phyloP scores from a whole-genome alignment of 495 filamentous ascomycete species.

The Penicillium ucsense region DNA sequence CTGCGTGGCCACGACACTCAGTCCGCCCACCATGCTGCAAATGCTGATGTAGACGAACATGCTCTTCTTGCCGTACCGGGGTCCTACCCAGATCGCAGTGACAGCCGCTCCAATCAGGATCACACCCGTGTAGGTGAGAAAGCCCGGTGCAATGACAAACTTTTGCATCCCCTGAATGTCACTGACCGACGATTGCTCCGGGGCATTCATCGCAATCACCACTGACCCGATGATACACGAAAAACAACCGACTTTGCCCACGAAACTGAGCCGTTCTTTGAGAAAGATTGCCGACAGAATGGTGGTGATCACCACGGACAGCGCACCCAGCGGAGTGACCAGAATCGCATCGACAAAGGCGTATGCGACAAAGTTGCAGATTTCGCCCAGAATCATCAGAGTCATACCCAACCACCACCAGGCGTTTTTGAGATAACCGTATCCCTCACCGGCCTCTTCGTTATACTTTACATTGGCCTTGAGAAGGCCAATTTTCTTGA shows the following conservation, averaged over 20 bases:
- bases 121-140: constrained; percentile 75
- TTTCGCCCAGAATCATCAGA: constrained; percentile 92
- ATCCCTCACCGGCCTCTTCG: constrained; percentile 92
- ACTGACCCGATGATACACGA: constrained; percentile 89
- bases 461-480: constrained; percentile 94
- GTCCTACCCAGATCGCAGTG: constrained; percentile 74
- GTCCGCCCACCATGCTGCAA: constrained; percentile 86
- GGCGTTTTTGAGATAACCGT: constrained; percentile 92
- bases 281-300: constrained; percentile 92
- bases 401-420: constrained; percentile 98
- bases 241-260: constrained; percentile 94
- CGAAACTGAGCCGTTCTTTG: constrained; percentile 89
- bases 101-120: constrained; percentile 64
- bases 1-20: constrained; percentile 93
- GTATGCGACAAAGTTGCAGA: constrained; percentile 97
- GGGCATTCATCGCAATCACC: constrained; percentile 90
- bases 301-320: constrained; percentile 90
- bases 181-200: constrained; percentile 69
- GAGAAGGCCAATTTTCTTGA: constrained; percentile 88
- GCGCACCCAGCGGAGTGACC: constrained; percentile 88
- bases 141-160: constrained; percentile 81
- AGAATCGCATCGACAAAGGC: constrained; percentile 95
- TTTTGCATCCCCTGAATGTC: constrained; percentile 89
- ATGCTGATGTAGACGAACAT: constrained; percentile 97
- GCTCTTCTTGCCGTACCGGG: constrained; percentile 87